Conservation (phyloP, 1,139 yeast genomes). For the Eremothecium cymbalariae region DNA sequence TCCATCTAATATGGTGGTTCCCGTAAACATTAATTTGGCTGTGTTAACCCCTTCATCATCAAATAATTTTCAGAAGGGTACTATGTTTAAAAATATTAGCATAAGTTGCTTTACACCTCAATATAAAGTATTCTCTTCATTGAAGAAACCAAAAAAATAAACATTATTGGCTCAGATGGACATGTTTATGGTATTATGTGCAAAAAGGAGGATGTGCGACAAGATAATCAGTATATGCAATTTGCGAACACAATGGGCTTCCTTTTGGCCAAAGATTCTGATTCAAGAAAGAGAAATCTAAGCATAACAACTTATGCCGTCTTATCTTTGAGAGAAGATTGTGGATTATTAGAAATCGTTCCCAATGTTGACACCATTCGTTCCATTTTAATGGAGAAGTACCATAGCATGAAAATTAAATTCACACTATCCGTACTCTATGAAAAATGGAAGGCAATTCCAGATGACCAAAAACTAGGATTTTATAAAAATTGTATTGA, state of each 20-base stretch:
- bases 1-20: constrained; percentile 70
- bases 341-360: constrained; percentile 93
- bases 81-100: constrained; percentile 53
- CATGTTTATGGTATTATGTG: constrained; percentile 63
- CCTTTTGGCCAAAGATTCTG: constrained; percentile 55
- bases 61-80: constrained; percentile 37
- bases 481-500: constrained; percentile 28
- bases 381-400: constrained; percentile 46
- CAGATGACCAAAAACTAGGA: constrained; percentile 25
- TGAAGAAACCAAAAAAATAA: constrained; percentile 83
- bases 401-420: constrained; percentile 35
- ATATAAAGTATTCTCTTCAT: constrained; percentile 57
- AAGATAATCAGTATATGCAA: constrained; percentile 92
- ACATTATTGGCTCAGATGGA: constrained; percentile 74
- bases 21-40: constrained; percentile 67
- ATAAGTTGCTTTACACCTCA: constrained; percentile 43
- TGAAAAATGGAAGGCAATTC: constrained; percentile 26
- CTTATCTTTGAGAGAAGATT: constrained; percentile 73
- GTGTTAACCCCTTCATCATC: constrained; percentile 50
- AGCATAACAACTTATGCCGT: constrained; percentile 80
- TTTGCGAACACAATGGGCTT: constrained; percentile 83
- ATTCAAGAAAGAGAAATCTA: constrained; percentile 64
- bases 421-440: constrained; percentile 23
- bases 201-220: constrained; percentile 87
- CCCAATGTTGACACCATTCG: constrained; percentile 76